Evolutionary conservation across 2,329 filamentous ascomycete species (phyloP).

Genomic region (Neofusicoccum laricinum): DNA sequence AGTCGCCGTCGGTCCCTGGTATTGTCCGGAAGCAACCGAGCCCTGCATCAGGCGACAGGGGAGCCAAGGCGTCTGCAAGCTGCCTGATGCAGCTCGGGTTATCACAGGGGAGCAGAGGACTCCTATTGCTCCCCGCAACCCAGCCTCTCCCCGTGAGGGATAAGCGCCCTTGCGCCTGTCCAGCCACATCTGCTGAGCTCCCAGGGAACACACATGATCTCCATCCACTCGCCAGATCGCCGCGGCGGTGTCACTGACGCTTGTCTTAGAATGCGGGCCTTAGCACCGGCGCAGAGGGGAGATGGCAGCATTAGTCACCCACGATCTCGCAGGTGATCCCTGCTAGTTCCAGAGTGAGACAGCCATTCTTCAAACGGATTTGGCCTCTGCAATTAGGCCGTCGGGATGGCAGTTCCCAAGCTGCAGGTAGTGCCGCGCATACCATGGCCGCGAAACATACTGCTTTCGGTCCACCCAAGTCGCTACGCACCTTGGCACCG

Average conservation of each 20-base stretch:
- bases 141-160: constrained; percentile 1
- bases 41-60: constrained; percentile 13
- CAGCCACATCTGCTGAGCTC: constrained; percentile 14
- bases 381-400: constrained; percentile 13
- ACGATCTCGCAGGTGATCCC: constrained; percentile 13
- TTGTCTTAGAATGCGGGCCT: constrained; percentile 16
- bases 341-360: constrained; percentile 17
- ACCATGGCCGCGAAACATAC: constrained; percentile 19
- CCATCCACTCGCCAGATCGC: constrained; percentile 15
- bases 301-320: constrained; percentile 16
- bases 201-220: constrained; percentile 12
- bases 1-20: constrained; percentile 14
- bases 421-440: constrained; percentile 17
- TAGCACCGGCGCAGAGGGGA: constrained; percentile 13
- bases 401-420: constrained; percentile 7
- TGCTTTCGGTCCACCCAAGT: constrained; percentile 18
- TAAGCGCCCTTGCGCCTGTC: constrained; percentile 13
- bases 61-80: constrained; percentile 11
- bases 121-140: background rate
- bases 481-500: constrained; percentile 14
- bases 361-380: constrained; percentile 18
- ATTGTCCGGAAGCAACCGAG: constrained; percentile 17
- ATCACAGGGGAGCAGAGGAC: background rate
- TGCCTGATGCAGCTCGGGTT: constrained; percentile 12
- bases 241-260: constrained; percentile 13